Evolutionary conservation across 192 early-diverging fungal species (phyloP).

Genomic region (Lunasporangiospora selenospora): DNA sequence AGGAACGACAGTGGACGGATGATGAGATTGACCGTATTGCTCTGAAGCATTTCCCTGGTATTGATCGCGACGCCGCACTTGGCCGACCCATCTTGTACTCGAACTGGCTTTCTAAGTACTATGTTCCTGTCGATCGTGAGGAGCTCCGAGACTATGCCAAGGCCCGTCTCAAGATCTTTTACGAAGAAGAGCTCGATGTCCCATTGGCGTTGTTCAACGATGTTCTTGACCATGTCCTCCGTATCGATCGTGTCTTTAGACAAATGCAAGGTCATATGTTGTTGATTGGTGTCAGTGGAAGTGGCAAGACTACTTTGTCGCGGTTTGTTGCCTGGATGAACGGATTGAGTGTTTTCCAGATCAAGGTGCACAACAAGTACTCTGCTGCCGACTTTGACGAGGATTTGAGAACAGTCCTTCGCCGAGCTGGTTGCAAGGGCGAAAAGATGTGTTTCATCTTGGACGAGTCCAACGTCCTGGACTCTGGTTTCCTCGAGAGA

Average conservation of each 20-base stretch:
- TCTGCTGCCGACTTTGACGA: constrained; percentile 97
- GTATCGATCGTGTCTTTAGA: constrained; percentile 98
- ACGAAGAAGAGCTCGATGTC: constrained; percentile 99
- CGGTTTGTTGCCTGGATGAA: constrained; percentile 99
- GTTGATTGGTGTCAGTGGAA: constrained; percentile 97
- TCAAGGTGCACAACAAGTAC: constrained; percentile 99
- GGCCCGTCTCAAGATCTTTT: constrained; percentile 96
- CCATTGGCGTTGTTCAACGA: constrained; percentile 93
- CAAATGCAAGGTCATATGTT: constrained; percentile 98
- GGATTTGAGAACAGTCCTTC: constrained; percentile 89
- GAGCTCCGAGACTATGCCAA: constrained; percentile 91
- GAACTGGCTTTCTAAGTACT: constrained; percentile 96
- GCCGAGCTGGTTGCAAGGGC: constrained; percentile 94
- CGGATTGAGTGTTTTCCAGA: constrained; percentile 93
- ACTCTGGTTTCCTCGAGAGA: constrained; percentile 97
- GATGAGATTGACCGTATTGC: constrained; percentile 84
- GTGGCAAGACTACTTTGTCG: constrained; percentile 97
- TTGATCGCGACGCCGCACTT: constrained; percentile 74
- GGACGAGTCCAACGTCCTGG: constrained; percentile 98
- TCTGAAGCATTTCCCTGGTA: constrained; percentile 85
- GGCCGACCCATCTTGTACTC: constrained; percentile 94
- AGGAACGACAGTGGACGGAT: constrained; percentile 94
- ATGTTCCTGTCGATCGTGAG: constrained; percentile 88
- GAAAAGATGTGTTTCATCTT: constrained; percentile 99
- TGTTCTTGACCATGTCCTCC: constrained; percentile 95